Evolutionary conservation across 768 basidiomycete species (phyloP).

Genomic region (Epithele typhae): DNA sequence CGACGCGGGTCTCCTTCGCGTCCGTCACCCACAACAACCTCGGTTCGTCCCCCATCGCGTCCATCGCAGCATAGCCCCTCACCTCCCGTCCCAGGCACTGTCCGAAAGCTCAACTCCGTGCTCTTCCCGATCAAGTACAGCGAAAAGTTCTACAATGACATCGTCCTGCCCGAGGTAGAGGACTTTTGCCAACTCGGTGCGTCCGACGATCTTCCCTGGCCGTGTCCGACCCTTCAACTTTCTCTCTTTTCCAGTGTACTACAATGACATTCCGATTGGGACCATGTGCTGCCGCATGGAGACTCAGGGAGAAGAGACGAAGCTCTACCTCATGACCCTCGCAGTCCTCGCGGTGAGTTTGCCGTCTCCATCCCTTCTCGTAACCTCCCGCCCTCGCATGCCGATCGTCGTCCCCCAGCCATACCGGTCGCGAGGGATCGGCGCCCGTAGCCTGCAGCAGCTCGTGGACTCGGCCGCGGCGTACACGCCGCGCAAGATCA

Average conservation of each 20-base stretch:
- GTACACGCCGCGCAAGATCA: slow-evolving; percentile 57
- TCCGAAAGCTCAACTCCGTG: slow-evolving; percentile 68
- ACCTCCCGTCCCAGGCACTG: slow-evolving; percentile 50
- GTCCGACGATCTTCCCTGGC: slow-evolving; percentile 25
- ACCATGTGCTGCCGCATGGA: slow-evolving; percentile 85
- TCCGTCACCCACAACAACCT: slow-evolving; percentile 79
- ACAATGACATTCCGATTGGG: slow-evolving; percentile 89
- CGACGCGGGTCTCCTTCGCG: slow-evolving; percentile 60
- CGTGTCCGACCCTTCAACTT: neutral
- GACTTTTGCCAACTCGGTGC: slow-evolving; percentile 84
- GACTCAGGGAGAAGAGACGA: slow-evolving; percentile 48
- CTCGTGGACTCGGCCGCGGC: slow-evolving; percentile 60
- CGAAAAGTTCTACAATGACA: slow-evolving; percentile 82
- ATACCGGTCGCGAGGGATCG: slow-evolving; percentile 76
- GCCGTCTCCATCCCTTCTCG: neutral
- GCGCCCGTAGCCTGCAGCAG: slow-evolving; percentile 65
- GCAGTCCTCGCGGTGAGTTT: slow-evolving; percentile 77
- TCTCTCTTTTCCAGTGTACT: slow-evolving; percentile 62
- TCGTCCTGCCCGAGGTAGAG: slow-evolving; percentile 72
- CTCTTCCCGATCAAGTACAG: slow-evolving; percentile 89
- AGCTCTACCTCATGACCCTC: slow-evolving; percentile 88
- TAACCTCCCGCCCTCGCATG: slow-evolving; percentile 6
- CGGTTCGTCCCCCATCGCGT: slow-evolving; percentile 54
- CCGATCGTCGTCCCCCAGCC: slow-evolving; percentile 44
- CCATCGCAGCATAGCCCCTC: slow-evolving; percentile 50